phyloP scores from a whole-genome alignment of 2,329 filamentous ascomycete genomes.

The Dendrostoma leiphaemia region DNA sequence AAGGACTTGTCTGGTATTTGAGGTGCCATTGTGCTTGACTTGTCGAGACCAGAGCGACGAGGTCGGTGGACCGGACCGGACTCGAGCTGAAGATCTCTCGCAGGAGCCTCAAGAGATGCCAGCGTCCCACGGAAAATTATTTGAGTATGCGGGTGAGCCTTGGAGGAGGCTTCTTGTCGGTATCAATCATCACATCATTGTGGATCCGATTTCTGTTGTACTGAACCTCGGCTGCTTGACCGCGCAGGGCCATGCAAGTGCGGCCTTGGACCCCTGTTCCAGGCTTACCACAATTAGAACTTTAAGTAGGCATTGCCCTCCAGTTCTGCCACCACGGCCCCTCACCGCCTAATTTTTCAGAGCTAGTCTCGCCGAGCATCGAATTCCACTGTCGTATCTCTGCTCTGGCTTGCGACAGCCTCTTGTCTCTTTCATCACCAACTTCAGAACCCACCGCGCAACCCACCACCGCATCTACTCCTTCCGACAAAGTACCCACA shows the following conservation, averaged over 20 bases:
- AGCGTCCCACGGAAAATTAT: neutral
- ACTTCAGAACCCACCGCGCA: neutral
- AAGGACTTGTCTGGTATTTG: constrained; percentile 12
- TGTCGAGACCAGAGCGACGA: too few relatives aligned
- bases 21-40: constrained; percentile 9
- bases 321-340: constrained; percentile 15
- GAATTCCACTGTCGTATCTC: neutral
- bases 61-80: too few relatives aligned
- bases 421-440: neutral
- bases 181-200: neutral
- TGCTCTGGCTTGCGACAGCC: neutral
- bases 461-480: neutral
- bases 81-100: too few relatives aligned
- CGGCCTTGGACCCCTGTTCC: neutral
- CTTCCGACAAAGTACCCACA: too few relatives aligned
- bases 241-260: neutral
- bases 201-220: neutral
- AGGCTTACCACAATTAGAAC: neutral
- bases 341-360: constrained; percentile 21
- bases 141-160: neutral
- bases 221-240: constrained; percentile 10
- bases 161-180: too few relatives aligned
- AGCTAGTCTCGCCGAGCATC: too few relatives aligned
- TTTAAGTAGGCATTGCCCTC: neutral
- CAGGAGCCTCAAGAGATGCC: too few relatives aligned